A percentile compares a stretch with the other conserved stretches of the same genome.
phyloP scores from a whole-genome alignment of 2,329 filamentous ascomycete genomes.

The Bipolaris cookei region DNA sequence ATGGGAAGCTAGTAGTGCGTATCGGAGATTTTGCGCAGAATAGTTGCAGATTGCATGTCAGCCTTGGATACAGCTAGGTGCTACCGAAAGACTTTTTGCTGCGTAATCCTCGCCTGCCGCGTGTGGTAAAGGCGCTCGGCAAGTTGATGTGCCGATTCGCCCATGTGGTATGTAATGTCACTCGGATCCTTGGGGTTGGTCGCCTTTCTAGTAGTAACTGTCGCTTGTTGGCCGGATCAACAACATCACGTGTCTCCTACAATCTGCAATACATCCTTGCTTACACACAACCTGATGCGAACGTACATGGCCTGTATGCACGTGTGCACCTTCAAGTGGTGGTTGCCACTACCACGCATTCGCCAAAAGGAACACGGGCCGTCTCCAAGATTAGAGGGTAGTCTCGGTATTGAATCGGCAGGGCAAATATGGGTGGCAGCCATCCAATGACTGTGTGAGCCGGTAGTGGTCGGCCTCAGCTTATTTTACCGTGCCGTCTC shows the following conservation, averaged over 20 bases:
- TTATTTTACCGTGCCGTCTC: constrained; percentile 3
- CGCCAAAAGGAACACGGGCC: background rate
- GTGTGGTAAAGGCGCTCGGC: background rate
- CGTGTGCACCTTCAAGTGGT: too few relatives aligned
- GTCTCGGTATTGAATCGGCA: background rate
- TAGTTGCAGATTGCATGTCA: too few relatives aligned
- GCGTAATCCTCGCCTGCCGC: background rate
- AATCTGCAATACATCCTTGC: background rate
- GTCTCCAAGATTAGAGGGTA: background rate
- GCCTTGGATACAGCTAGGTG: too few relatives aligned
- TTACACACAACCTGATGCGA: background rate
- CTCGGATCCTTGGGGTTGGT: too few relatives aligned
- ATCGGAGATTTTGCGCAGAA: constrained; percentile 2
- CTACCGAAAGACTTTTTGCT: too few relatives aligned
- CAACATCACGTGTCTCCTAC: too few relatives aligned
- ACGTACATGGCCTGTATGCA: too few relatives aligned
- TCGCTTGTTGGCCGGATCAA: too few relatives aligned
- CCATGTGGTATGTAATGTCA: too few relatives aligned
- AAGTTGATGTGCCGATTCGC: too few relatives aligned
- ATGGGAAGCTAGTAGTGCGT: background rate
- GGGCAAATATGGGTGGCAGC: background rate
- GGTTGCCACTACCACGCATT: background rate
- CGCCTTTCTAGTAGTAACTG: too few relatives aligned
- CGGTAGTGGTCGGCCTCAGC: background rate
- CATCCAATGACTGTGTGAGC: background rate